Evolutionary conservation across 306 rosid species (phyloP).

Genomic region (Castanopsis chinensis): DNA sequence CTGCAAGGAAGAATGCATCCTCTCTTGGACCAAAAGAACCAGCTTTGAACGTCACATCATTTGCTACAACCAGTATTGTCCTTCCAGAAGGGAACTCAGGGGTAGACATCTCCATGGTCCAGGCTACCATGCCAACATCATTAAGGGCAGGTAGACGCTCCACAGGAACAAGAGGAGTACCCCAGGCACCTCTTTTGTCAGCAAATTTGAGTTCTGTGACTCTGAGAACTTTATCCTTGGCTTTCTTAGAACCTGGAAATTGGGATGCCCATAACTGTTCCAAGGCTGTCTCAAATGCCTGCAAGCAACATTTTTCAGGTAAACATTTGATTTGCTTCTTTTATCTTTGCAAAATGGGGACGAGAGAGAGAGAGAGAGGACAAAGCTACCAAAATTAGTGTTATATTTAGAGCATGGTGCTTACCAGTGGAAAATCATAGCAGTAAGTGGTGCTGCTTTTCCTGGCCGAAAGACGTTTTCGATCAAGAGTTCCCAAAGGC

Average conservation of each 20-base stretch:
- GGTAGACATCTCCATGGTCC: slow-evolving; percentile 89
- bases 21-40: slow-evolving; percentile 98
- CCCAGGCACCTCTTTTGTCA: slow-evolving; percentile 79
- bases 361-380: background rate
- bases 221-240: slow-evolving; percentile 54
- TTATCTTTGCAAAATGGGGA: background rate
- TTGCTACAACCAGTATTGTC: slow-evolving; percentile 75
- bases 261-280: slow-evolving; percentile 77
- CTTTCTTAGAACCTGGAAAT: slow-evolving; percentile 39
- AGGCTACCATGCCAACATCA: slow-evolving; percentile 96
- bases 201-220: slow-evolving; percentile 78
- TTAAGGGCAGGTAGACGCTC: slow-evolving; percentile 70
- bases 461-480: slow-evolving; percentile 83
- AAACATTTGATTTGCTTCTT: slow-evolving; percentile 19
- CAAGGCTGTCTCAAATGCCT: slow-evolving; percentile 90
- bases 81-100: slow-evolving; percentile 96
- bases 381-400: slow-evolving; percentile 4
- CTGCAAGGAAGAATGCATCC: slow-evolving; percentile 91
- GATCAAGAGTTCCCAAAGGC: slow-evolving; percentile 77
- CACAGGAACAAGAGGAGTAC: slow-evolving; percentile 72
- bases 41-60: slow-evolving; percentile 93
- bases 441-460: slow-evolving; percentile 91
- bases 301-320: slow-evolving; percentile 34
- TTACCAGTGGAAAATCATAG: slow-evolving; percentile 94
- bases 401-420: slow-evolving; percentile 25